Percentiles rank a stretch among this genome's conserved stretches.
Conservation (phyloP, 1,284 basidiomycete species). For the Boletellus deceptivus region DNA sequence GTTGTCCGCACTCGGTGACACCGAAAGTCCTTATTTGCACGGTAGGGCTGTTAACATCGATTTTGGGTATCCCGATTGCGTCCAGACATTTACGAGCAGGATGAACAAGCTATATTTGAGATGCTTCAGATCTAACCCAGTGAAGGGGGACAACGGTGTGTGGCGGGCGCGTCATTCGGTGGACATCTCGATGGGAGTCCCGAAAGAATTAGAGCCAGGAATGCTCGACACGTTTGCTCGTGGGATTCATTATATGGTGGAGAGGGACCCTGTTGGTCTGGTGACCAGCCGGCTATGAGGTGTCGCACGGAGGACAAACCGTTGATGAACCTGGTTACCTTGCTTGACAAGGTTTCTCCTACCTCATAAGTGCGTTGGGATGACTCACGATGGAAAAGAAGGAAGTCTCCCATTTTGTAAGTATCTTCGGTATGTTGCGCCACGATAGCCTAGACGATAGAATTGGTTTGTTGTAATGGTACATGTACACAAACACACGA, state of each 20-base stretch:
- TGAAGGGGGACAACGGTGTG: conserved; percentile 14
- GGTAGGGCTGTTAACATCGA: conserved; percentile 23
- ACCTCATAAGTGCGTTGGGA: too few relatives aligned
- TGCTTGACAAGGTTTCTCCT: too few relatives aligned
- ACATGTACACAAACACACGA: background rate
- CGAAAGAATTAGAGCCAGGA: conserved; percentile 14
- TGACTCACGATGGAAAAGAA: too few relatives aligned
- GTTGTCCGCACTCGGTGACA: conserved; percentile 1
- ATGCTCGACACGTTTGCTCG: conserved; percentile 17
- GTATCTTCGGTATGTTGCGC: too few relatives aligned
- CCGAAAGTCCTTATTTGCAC: background rate
- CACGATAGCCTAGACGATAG: too few relatives aligned
- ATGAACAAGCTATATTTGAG: conserved; percentile 28
- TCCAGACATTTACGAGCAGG: conserved; percentile 27
- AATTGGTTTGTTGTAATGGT: too few relatives aligned
- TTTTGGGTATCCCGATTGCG: conserved; percentile 30
- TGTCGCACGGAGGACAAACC: too few relatives aligned
- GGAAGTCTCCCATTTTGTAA: too few relatives aligned
- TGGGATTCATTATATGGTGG: conserved; percentile 14
- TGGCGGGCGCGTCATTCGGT: conserved; percentile 20
- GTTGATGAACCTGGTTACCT: too few relatives aligned
- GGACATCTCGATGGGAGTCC: conserved; percentile 27
- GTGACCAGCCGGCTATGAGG: too few relatives aligned
- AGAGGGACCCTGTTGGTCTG: background rate
- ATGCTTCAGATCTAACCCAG: conserved; percentile 32